phyloP scores from a whole-genome alignment of 768 basidiomycete species.

The Trametes villosa region DNA sequence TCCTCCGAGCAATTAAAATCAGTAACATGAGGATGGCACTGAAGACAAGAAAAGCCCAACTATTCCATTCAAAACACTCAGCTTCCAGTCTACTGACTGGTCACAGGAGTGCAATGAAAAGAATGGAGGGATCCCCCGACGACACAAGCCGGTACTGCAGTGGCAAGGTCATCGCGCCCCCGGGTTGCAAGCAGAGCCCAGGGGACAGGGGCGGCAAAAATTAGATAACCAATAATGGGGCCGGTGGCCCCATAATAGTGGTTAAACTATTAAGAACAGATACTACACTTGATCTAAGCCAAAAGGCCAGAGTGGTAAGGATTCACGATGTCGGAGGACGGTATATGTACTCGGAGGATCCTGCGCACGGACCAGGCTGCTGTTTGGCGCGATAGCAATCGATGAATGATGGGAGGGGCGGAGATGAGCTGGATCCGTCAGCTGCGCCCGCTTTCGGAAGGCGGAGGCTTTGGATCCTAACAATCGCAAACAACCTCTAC shows the following conservation, averaged over 20 bases:
- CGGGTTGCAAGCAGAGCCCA: conserved; percentile 35
- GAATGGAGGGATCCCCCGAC: conserved; percentile 31
- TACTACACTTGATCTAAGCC: conserved; percentile 82
- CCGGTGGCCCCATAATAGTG: conserved; percentile 16
- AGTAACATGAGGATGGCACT: too few relatives aligned
- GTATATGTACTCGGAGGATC: conserved; percentile 1
- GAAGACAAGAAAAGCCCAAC: neutral
- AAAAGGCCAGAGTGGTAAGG: conserved; percentile 62
- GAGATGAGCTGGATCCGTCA: neutral
- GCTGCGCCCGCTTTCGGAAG: too few relatives aligned
- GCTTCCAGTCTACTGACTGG: conserved; percentile 19
- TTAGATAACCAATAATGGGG: conserved; percentile 23
- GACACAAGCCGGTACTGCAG: conserved; percentile 36
- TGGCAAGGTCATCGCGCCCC: conserved; percentile 34
- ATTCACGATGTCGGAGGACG: conserved; percentile 13
- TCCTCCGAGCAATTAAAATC: neutral
- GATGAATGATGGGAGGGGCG: neutral
- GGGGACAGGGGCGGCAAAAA: conserved; percentile 29
- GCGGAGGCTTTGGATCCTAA: conserved; percentile 21
- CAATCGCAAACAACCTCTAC: neutral
- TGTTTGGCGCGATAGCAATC: neutral
- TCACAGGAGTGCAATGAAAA: conserved; percentile 20
- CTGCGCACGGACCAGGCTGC: conserved; percentile 21
- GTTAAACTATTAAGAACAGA: conserved; percentile 63
- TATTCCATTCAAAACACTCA: conserved; percentile 8